Percentiles rank a stretch among this genome's conserved stretches.
phyloP scores from a whole-genome alignment of 2,329 filamentous ascomycete genomes.

The Penicillium hesseltinei region DNA sequence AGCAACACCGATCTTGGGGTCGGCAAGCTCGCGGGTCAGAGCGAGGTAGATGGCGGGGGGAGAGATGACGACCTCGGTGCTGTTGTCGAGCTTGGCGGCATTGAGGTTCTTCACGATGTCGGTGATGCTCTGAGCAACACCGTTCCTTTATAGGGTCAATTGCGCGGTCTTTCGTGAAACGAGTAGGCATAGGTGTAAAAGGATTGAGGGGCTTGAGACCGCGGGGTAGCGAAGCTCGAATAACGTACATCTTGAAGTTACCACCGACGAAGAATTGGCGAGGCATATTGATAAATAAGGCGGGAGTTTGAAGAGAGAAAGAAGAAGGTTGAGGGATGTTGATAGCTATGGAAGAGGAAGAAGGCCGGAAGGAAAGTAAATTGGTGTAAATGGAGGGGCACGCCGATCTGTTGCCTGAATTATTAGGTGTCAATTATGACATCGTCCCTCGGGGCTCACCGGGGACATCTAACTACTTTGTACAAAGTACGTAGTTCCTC shows the following conservation, averaged over 20 bases:
- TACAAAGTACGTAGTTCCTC: neutral
- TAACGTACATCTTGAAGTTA: constrained; percentile 96
- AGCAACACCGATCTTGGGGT: constrained; percentile 75
- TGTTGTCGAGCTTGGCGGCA: constrained; percentile 64
- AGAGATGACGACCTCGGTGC: constrained; percentile 85
- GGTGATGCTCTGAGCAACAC: constrained; percentile 83
- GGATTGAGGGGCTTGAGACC: constrained; percentile 28
- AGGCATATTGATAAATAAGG: constrained; percentile 65
- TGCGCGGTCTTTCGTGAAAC: constrained; percentile 5
- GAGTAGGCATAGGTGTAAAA: constrained; percentile 7
- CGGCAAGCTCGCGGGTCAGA: constrained; percentile 75
- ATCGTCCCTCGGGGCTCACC: constrained; percentile 1
- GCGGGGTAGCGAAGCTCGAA: constrained; percentile 25
- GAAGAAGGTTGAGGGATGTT: constrained; percentile 7
- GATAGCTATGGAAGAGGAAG: constrained; percentile 11
- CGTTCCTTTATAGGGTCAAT: constrained; percentile 67
- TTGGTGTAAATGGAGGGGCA: constrained; percentile 24
- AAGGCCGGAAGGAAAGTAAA: constrained; percentile 6
- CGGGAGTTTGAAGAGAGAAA: constrained; percentile 6
- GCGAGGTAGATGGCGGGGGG: constrained; percentile 89
- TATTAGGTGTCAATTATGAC: constrained; percentile 8
- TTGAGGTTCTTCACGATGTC: constrained; percentile 89
- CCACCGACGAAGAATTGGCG: constrained; percentile 97
- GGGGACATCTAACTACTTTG: neutral
- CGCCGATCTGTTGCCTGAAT: neutral